phyloP scores from a whole-genome alignment of 2,329 filamentous ascomycete genomes.

The Neoascochyta sp. region DNA sequence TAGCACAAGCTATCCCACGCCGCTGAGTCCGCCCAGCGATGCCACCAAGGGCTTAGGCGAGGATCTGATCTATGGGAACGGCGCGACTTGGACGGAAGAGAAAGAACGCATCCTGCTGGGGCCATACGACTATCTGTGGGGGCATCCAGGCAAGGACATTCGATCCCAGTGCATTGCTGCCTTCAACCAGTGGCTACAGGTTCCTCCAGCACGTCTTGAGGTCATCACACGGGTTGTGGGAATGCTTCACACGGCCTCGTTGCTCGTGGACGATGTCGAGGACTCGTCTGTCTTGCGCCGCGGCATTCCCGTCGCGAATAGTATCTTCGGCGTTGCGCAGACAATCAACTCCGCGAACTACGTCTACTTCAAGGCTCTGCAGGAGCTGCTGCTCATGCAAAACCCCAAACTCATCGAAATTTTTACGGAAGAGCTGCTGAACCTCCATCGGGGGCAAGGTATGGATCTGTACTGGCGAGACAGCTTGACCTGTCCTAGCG shows the following conservation, averaged over 20 bases:
- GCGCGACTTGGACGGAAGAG: constrained; percentile 60
- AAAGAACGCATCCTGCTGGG: constrained; percentile 76
- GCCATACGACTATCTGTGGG: constrained; percentile 76
- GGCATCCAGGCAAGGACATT: constrained; percentile 81
- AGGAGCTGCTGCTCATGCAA: constrained; percentile 67
- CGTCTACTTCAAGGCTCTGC: constrained; percentile 76
- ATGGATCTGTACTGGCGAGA: constrained; percentile 92
- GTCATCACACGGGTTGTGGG: constrained; percentile 76
- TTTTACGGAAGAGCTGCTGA: constrained; percentile 77
- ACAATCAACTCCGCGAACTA: constrained; percentile 92
- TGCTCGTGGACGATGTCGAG: constrained; percentile 85
- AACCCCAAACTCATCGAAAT: constrained; percentile 66
- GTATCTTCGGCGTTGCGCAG: constrained; percentile 79
- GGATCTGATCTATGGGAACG: constrained; percentile 42
- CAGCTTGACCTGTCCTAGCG: constrained; percentile 75
- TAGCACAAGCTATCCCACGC: constrained; percentile 27
- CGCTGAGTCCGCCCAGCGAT: constrained; percentile 25
- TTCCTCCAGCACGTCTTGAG: constrained; percentile 65
- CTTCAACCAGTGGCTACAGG: constrained; percentile 76
- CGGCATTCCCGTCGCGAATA: constrained; percentile 77
- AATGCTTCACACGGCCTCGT: constrained; percentile 80
- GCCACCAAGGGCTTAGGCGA: constrained; percentile 31
- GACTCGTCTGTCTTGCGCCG: constrained; percentile 73
- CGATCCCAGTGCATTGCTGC: constrained; percentile 73
- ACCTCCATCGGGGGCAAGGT: constrained; percentile 81